A percentile compares a stretch with the other conserved stretches of the same genome.
Conservation (phyloP, 2,329 filamentous ascomycete genomes). For the Triangularia setosa region DNA sequence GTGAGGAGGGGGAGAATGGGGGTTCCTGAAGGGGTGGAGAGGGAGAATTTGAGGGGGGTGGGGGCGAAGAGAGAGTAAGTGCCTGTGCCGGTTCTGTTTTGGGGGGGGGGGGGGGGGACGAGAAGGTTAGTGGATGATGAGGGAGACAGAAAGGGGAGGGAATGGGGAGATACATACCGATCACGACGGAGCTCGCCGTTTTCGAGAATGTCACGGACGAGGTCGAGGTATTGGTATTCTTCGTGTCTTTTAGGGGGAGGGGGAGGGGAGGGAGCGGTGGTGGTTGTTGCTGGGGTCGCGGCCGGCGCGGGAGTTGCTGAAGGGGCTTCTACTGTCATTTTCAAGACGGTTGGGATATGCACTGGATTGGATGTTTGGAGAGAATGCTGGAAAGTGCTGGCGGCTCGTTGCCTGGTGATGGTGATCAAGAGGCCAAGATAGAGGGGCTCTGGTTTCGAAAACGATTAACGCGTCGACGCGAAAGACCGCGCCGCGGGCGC, state of each 20-base stretch:
- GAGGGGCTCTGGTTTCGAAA: neutral
- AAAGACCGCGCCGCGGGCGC: neutral
- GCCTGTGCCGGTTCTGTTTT: slow-evolving; percentile 82
- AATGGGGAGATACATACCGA: slow-evolving; percentile 48
- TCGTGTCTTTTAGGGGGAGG: slow-evolving; percentile 54
- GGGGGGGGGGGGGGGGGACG: no score
- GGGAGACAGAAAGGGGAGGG: no score
- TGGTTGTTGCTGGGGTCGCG: slow-evolving; percentile 2
- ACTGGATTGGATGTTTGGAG: no score
- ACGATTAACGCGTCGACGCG: slow-evolving; percentile 19
- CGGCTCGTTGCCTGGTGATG: neutral
- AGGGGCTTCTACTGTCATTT: slow-evolving; percentile 19
- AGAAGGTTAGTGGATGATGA: slow-evolving; percentile 3
- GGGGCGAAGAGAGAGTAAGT: slow-evolving; percentile 89
- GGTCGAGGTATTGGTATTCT: slow-evolving; percentile 88
- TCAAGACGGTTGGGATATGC: neutral
- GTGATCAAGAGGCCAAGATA: neutral
- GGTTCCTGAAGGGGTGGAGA: slow-evolving; percentile 54
- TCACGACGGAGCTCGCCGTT: slow-evolving; percentile 86
- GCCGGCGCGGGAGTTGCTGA: slow-evolving; percentile 3
- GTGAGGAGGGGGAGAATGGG: slow-evolving; percentile 88
- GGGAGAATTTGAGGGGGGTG: slow-evolving; percentile 77
- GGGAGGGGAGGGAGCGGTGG: neutral
- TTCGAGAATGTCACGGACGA: slow-evolving; percentile 79
- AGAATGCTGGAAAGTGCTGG: neutral